phyloP scores from a whole-genome alignment of 495 filamentous ascomycete species.

The Mytilinidion resinicola region DNA sequence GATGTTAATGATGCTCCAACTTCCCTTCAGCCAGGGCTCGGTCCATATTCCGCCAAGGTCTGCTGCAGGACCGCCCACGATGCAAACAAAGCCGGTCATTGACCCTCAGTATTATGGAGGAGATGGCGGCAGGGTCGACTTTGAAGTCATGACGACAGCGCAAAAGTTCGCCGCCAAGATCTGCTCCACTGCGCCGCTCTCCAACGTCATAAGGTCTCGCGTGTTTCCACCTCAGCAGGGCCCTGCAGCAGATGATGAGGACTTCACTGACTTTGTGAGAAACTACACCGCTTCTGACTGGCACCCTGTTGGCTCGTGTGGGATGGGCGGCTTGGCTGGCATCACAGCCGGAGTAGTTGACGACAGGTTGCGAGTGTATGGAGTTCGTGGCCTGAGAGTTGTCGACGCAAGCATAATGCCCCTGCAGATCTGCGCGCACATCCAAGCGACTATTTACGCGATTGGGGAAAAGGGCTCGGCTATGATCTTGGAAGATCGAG shows the following conservation, averaged over 20 bases:
- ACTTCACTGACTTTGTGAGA: constrained; percentile 35
- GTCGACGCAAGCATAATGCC: constrained; percentile 24
- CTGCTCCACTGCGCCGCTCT: constrained; percentile 38
- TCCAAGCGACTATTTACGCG: constrained; percentile 19
- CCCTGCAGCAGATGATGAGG: constrained; percentile 18
- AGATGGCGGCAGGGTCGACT: constrained; percentile 38
- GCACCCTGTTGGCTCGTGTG: constrained; percentile 48
- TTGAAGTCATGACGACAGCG: constrained; percentile 38
- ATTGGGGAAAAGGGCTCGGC: constrained; percentile 17
- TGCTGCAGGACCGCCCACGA: constrained; percentile 5
- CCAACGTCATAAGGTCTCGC: constrained; percentile 36
- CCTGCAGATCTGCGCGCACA: constrained; percentile 10
- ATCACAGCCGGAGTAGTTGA: neutral
- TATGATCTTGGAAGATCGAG: constrained; percentile 1
- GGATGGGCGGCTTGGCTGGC: constrained; percentile 42
- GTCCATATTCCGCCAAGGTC: constrained; percentile 23
- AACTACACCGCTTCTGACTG: constrained; percentile 8
- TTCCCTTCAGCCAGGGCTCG: constrained; percentile 6
- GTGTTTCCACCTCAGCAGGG: constrained; percentile 35
- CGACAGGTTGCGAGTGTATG: constrained; percentile 12
- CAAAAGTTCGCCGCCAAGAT: constrained; percentile 43
- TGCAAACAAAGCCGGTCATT: constrained; percentile 36
- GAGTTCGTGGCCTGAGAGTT: constrained; percentile 15
- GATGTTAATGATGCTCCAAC: constrained; percentile 50
- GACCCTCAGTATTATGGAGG: constrained; percentile 43